Conservation (phyloP, 179 eudicot genomes). For the Carnegiea gigantea region DNA sequence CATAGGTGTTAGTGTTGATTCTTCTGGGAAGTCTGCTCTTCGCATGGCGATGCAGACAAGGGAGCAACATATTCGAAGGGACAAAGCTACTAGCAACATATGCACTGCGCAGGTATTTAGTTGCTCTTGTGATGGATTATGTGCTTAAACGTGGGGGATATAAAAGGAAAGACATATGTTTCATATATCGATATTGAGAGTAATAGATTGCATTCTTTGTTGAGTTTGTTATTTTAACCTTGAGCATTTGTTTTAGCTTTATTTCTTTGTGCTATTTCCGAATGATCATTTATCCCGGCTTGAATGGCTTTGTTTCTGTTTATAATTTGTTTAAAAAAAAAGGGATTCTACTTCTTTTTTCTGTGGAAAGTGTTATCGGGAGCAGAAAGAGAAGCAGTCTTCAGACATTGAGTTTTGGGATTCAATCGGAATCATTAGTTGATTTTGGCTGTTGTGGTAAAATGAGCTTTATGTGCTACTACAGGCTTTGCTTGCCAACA, state of each 20-base stretch:
- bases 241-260: not conserved
- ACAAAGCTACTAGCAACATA: constrained; percentile 95
- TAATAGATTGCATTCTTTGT: not conserved
- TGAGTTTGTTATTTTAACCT: too few relatives aligned
- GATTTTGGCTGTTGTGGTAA: constrained; percentile 8
- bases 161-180: not conserved
- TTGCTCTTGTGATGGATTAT: constrained; percentile 11
- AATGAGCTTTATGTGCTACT: constrained; percentile 18
- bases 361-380: not conserved
- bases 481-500: constrained; percentile 56
- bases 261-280: not conserved
- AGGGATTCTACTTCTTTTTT: not conserved
- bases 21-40: constrained; percentile 80
- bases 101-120: constrained; percentile 90
- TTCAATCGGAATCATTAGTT: too few relatives aligned
- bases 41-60: constrained; percentile 99
- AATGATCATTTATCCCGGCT: not conserved
- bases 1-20: constrained; percentile 90
- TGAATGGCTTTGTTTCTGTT: not conserved
- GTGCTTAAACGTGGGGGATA: not conserved
- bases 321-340: not conserved
- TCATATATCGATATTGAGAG: not conserved
- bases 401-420: not conserved
- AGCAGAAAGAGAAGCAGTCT: not conserved
- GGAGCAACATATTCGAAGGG: constrained; percentile 95